Percentiles rank a stretch among this genome's conserved stretches.
Evolutionary conservation across 306 rosid genomes (phyloP).

Genomic region (Malus sylvestris): DNA sequence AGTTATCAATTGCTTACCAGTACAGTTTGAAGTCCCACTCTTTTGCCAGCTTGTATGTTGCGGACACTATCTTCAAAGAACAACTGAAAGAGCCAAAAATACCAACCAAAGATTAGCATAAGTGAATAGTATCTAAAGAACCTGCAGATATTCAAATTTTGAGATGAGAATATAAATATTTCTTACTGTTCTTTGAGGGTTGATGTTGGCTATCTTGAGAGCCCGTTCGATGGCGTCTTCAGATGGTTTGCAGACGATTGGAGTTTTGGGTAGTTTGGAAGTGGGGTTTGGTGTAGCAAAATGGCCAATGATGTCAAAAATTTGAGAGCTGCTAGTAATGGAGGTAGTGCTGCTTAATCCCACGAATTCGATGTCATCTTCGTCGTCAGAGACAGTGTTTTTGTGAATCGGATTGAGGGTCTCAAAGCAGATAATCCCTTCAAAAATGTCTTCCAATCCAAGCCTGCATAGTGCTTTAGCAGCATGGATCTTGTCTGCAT

Average conservation of each 20-base stretch:
- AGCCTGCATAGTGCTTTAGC: conserved; percentile 66
- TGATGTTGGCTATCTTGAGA: conserved; percentile 66
- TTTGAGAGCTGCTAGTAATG: conserved; percentile 26
- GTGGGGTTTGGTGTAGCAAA: conserved; percentile 49
- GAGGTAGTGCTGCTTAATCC: conserved; percentile 27
- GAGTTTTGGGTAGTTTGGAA: conserved; percentile 61
- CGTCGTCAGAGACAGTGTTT: conserved; percentile 52
- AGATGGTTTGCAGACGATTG: conserved; percentile 83
- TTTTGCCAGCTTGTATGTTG: conserved; percentile 83
- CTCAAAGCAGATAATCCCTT: conserved; percentile 91
- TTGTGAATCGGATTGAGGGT: conserved; percentile 72
- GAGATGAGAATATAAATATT: background rate
- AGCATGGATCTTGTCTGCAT: conserved; percentile 80
- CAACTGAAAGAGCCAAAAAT: conserved; percentile 41
- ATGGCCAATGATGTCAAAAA: conserved; percentile 72
- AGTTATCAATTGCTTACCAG: conserved; percentile 47
- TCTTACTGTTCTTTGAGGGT: conserved; percentile 87
- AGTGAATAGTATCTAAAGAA: background rate
- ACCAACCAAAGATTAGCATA: background rate
- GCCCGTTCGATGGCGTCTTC: conserved; percentile 63
- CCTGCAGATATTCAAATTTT: background rate
- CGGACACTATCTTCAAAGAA: conserved; percentile 95
- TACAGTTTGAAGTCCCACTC: conserved; percentile 79
- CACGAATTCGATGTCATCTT: conserved; percentile 66
- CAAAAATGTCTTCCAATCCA: conserved; percentile 88